A percentile compares a stretch with the other conserved stretches of the same genome.
phyloP scores from a whole-genome alignment of 2,329 filamentous ascomycete genomes.

The Neoscytalidium dimidiatum region DNA sequence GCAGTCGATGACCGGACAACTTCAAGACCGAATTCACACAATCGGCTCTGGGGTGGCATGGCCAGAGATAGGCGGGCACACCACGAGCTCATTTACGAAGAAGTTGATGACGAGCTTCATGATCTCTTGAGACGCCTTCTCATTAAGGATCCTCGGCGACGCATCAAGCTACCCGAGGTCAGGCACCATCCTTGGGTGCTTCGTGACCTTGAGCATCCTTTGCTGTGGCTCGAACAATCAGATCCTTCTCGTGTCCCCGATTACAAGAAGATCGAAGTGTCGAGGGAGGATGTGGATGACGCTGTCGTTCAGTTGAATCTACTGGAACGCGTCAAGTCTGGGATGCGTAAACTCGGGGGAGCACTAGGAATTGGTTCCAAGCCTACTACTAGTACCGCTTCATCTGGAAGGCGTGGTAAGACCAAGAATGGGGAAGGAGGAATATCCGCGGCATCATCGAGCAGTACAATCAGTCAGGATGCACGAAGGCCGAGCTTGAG shows the following conservation, averaged over 20 bases:
- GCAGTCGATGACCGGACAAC: conserved; percentile 58
- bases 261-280: conserved; percentile 87
- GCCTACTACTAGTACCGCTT: not conserved
- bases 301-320: conserved; percentile 90
- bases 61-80: conserved; percentile 72
- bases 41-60: conserved; percentile 52
- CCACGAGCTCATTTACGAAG: conserved; percentile 80
- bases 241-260: conserved; percentile 78
- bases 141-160: conserved; percentile 83
- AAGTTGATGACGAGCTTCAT: conserved; percentile 75
- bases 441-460: conserved; percentile 54
- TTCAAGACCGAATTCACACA: conserved; percentile 48
- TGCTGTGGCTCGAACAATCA: conserved; percentile 89
- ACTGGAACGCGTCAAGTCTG: conserved; percentile 80
- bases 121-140: conserved; percentile 80
- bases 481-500: conserved; percentile 59
- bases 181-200: conserved; percentile 94
- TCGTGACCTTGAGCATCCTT: conserved; percentile 69
- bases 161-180: conserved; percentile 87
- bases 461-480: conserved; percentile 57
- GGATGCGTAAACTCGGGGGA: conserved; percentile 62
- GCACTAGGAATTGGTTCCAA: conserved; percentile 56
- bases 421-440: conserved; percentile 58
- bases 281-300: conserved; percentile 85
- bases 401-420: conserved; percentile 55